Conservation (phyloP, 768 basidiomycete species). For the Leccinellum albellum region DNA sequence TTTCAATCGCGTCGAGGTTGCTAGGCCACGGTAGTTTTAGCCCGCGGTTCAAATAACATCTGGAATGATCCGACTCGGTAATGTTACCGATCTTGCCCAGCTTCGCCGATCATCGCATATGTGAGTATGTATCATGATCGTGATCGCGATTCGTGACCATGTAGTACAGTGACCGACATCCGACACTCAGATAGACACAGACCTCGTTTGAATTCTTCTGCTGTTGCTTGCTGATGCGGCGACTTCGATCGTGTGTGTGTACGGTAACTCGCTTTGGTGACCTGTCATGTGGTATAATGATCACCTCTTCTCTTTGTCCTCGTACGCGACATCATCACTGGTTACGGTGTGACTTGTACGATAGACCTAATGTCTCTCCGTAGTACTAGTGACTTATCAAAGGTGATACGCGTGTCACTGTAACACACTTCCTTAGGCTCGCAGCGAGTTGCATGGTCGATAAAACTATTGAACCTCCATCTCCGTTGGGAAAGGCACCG, state of each 20-base stretch:
- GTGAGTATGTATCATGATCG: neutral
- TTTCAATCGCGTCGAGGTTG: neutral
- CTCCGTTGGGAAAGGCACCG: constrained; percentile 9
- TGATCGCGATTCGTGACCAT: neutral
- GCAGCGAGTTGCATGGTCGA: neutral
- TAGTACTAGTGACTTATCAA: neutral
- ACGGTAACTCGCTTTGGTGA: neutral
- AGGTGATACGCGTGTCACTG: neutral
- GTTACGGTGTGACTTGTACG: neutral
- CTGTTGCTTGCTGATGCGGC: neutral
- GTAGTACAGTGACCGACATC: neutral
- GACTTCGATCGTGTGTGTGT: too few relatives aligned
- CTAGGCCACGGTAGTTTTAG: neutral
- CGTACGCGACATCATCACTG: too few relatives aligned
- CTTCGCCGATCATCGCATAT: constrained; percentile 20
- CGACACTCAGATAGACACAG: neutral
- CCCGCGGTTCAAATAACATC: constrained; percentile 1
- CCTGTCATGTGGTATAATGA: too few relatives aligned
- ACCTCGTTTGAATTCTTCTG: neutral
- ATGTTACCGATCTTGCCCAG: constrained; percentile 15
- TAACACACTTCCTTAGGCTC: neutral
- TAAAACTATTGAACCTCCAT: neutral
- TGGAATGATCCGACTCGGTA: constrained; percentile 11
- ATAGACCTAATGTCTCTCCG: neutral
- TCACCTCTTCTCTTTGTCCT: neutral